Evolutionary conservation across 148 eudicot species (phyloP).

Genomic region (Rhododendron mucronatum): DNA sequence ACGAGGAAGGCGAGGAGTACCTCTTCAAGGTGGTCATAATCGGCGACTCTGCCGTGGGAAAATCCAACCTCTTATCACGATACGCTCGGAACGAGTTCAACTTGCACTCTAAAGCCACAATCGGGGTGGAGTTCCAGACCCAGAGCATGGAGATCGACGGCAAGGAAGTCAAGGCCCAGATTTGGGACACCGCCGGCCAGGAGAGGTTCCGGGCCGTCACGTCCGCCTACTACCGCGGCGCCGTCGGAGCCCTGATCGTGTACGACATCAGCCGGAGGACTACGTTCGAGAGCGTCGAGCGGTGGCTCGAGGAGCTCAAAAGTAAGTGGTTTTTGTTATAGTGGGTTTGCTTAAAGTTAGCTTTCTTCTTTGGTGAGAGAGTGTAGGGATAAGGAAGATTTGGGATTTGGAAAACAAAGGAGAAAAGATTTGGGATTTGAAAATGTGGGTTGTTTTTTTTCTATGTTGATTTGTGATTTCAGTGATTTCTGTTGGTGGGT

Average conservation of each 20-base stretch:
- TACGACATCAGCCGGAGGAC: slow-evolving; percentile 52
- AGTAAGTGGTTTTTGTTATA: slow-evolving; percentile 23
- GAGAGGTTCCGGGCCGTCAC: slow-evolving; percentile 67
- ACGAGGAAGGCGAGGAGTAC: slow-evolving; percentile 63
- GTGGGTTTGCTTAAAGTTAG: background rate
- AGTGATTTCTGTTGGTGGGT: background rate
- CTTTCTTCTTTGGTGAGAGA: background rate
- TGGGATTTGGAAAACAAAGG: too few species aligned
- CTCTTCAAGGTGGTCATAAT: slow-evolving; percentile 62
- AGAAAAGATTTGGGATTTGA: too few species aligned
- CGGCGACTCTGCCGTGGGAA: slow-evolving; percentile 67
- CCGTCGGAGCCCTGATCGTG: slow-evolving; percentile 64
- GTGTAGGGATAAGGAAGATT: background rate
- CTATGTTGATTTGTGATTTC: too few species aligned
- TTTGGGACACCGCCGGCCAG: slow-evolving; percentile 77
- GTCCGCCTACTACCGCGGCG: slow-evolving; percentile 72
- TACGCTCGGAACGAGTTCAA: slow-evolving; percentile 57
- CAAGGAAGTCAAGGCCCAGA: slow-evolving; percentile 62
- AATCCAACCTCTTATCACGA: slow-evolving; percentile 49
- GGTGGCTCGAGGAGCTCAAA: slow-evolving; percentile 65
- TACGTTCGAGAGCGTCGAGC: slow-evolving; percentile 48
- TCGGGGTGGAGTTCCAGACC: slow-evolving; percentile 64
- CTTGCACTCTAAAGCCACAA: slow-evolving; percentile 54
- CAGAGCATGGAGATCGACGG: slow-evolving; percentile 57
- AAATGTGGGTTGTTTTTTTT: too few species aligned